Evolutionary conservation across 345 rosid species (phyloP).

Genomic region (Ceriops tagal): DNA sequence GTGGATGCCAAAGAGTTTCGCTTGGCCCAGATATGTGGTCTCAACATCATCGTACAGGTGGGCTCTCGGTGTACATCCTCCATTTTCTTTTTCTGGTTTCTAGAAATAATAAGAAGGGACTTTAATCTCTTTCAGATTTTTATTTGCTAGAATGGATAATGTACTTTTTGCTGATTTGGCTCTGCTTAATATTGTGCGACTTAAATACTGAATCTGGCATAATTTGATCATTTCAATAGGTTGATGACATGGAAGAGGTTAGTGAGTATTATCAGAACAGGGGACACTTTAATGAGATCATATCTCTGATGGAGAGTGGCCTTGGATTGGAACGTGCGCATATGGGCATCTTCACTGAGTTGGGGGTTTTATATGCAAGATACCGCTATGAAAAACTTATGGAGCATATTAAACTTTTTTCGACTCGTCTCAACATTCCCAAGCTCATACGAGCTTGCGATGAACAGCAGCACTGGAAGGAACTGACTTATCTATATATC

Average conservation of each 20-base stretch:
- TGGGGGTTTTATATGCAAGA: conserved; percentile 96
- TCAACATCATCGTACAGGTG: conserved; percentile 86
- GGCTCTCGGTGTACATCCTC: neutral
- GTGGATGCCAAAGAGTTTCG: conserved; percentile 95
- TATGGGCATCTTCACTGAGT: conserved; percentile 95
- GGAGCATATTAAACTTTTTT: conserved; percentile 94
- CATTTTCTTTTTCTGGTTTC: neutral
- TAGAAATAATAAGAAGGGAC: neutral
- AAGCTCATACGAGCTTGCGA: conserved; percentile 95
- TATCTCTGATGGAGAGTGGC: conserved; percentile 97
- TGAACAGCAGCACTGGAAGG: conserved; percentile 96
- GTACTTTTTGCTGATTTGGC: no score
- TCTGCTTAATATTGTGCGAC: neutral
- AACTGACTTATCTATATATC: conserved; percentile 80
- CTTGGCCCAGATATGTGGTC: conserved; percentile 90
- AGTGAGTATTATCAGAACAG: conserved; percentile 92
- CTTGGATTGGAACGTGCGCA: conserved; percentile 94
- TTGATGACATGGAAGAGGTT: conserved; percentile 93
- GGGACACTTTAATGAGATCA: conserved; percentile 89
- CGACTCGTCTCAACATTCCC: conserved; percentile 94
- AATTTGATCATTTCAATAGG: conserved; percentile 37
- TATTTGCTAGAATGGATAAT: no score
- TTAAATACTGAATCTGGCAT: neutral
- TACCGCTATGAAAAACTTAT: conserved; percentile 89
- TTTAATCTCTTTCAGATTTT: neutral